A percentile compares a stretch with the other conserved stretches of the same genome.
phyloP scores from a whole-genome alignment of 2,329 filamentous ascomycete species.

The Bipolaris bicolor region DNA sequence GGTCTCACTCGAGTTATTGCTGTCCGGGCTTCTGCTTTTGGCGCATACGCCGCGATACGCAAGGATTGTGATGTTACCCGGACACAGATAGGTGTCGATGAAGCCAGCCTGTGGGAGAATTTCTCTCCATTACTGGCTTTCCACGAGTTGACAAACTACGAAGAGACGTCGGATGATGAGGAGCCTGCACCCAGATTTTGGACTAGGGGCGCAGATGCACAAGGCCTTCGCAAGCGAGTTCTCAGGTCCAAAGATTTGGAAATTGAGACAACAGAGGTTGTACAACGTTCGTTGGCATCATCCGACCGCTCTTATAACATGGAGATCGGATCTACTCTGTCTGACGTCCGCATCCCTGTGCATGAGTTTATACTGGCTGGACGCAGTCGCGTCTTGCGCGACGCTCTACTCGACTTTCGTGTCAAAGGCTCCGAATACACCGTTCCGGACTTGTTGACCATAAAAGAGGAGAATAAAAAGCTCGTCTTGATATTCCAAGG shows the following conservation, averaged over 20 bases:
- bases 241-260: constrained; percentile 71
- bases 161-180: constrained; percentile 52
- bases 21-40: constrained; percentile 86
- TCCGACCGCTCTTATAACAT: constrained; percentile 54
- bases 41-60: constrained; percentile 85
- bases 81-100: constrained; percentile 69
- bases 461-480: constrained; percentile 61
- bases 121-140: constrained; percentile 73
- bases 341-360: constrained; percentile 75
- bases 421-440: constrained; percentile 61
- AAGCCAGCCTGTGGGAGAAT: constrained; percentile 76
- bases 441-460: constrained; percentile 65
- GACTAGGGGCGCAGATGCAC: constrained; percentile 56
- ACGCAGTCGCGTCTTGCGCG: constrained; percentile 69
- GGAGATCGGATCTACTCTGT: constrained; percentile 61
- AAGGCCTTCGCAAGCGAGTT: constrained; percentile 61
- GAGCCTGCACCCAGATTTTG: constrained; percentile 56
- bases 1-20: constrained; percentile 83
- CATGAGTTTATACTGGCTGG: constrained; percentile 82
- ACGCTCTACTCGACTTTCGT: constrained; percentile 65
- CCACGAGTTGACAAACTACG: constrained; percentile 59
- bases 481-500: constrained; percentile 69
- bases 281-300: constrained; percentile 39
- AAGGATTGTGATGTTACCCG: constrained; percentile 83
- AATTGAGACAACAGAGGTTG: constrained; percentile 62